phyloP scores from a whole-genome alignment of 2,329 filamentous ascomycete species.

The Fusarium chlamydosporum region DNA sequence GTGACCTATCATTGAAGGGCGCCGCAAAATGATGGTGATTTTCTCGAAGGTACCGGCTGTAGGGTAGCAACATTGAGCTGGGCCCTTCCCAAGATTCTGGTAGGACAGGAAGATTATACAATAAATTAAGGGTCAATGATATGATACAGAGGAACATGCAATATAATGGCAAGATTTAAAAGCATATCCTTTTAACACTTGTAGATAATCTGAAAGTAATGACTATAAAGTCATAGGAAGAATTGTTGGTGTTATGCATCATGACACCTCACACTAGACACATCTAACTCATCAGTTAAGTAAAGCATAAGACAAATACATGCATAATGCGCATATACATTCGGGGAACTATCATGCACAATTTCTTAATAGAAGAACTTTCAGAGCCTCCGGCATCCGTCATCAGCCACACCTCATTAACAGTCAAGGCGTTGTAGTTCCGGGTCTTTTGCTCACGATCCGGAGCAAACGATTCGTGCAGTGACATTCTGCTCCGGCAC shows the following conservation, averaged over 20 bases:
- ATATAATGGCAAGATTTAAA: too few species aligned
- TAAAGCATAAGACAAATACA: neutral
- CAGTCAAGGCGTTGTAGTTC: neutral
- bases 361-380: neutral
- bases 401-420: neutral
- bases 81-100: neutral
- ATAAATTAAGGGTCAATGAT: too few species aligned
- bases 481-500: slow-evolving; percentile 13
- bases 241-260: neutral
- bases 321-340: neutral
- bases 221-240: neutral
- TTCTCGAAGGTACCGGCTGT: neutral
- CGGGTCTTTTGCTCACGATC: neutral
- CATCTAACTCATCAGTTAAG: neutral
- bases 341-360: neutral
- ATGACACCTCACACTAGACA: neutral
- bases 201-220: too few species aligned
- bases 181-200: too few species aligned
- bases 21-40: neutral
- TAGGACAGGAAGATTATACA: neutral
- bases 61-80: neutral
- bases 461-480: slow-evolving; percentile 28
- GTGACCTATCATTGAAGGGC: neutral
- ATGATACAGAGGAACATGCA: too few species aligned
- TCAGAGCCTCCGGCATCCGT: neutral